A percentile compares a stretch with the other conserved stretches of the same genome.
Evolutionary conservation across 148 eudicot genomes (phyloP).

Genomic region (Fagopyrum homotropicum): DNA sequence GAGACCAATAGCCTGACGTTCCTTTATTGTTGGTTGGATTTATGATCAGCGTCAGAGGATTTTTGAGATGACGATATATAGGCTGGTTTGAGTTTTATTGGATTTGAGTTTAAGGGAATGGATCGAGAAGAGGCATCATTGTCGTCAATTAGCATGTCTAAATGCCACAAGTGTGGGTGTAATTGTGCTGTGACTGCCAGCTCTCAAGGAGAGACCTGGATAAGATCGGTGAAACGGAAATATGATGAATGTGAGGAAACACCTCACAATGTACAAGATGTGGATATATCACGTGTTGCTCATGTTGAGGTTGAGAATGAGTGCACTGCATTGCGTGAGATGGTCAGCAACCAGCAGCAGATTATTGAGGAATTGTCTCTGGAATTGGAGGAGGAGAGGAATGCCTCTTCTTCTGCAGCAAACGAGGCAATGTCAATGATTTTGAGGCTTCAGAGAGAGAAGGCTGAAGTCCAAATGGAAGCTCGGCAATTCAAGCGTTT

Average conservation of each 20-base stretch:
- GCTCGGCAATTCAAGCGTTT: constrained; percentile 77
- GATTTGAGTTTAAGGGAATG: constrained; percentile 30
- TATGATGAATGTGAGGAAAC: constrained; percentile 48
- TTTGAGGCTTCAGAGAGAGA: constrained; percentile 86
- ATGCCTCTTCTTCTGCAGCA: constrained; percentile 89
- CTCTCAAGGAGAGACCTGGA: constrained; percentile 44
- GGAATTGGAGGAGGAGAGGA: constrained; percentile 92
- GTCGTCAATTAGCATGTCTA: constrained; percentile 35
- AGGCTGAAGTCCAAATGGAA: constrained; percentile 84
- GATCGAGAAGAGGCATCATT: constrained; percentile 31
- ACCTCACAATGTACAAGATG: constrained; percentile 43
- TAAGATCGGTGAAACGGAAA: constrained; percentile 78
- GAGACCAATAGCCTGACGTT: not conserved
- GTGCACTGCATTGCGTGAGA: constrained; percentile 62
- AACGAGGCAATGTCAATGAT: constrained; percentile 99
- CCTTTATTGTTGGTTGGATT: not conserved
- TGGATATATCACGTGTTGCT: constrained; percentile 47
- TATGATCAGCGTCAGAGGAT: not conserved
- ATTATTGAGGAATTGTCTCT: constrained; percentile 57
- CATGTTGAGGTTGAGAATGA: constrained; percentile 79
- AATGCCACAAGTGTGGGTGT: constrained; percentile 77
- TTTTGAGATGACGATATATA: not conserved
- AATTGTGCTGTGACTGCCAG: constrained; percentile 40
- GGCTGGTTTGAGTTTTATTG: not conserved
- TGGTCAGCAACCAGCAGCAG: constrained; percentile 58